A percentile compares a stretch with the other conserved stretches of the same genome.
Conservation (phyloP, 495 filamentous ascomycete genomes). For the Lichenothelia convexa region DNA sequence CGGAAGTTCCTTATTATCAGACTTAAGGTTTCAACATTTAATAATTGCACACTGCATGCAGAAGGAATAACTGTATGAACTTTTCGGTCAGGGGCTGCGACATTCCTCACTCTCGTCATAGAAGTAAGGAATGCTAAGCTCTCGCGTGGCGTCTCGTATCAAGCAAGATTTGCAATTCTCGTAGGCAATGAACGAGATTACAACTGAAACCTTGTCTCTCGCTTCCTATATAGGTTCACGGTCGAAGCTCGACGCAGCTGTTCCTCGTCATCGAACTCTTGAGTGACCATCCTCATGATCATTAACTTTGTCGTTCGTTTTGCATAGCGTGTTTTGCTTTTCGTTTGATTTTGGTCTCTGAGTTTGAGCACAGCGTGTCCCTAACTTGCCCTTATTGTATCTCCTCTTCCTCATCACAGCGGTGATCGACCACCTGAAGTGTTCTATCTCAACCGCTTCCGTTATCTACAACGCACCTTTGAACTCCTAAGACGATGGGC, state of each 20-base stretch:
- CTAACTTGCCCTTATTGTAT: background rate
- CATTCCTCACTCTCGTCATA: background rate
- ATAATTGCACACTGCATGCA: background rate
- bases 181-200: background rate
- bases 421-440: too few species aligned
- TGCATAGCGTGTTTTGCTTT: background rate
- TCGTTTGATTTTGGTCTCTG: background rate
- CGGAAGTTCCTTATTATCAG: too few species aligned
- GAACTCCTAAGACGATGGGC: background rate
- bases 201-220: background rate
- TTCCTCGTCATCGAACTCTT: background rate
- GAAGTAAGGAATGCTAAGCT: background rate
- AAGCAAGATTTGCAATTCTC: background rate
- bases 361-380: background rate
- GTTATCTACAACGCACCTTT: background rate
- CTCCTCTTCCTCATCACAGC: background rate
- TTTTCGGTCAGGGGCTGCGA: background rate
- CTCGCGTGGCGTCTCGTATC: background rate
- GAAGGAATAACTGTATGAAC: background rate
- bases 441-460: background rate
- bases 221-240: background rate
- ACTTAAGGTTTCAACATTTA: too few species aligned
- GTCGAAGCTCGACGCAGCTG: background rate
- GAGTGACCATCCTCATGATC: background rate
- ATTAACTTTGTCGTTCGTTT: background rate